Percentiles rank a stretch among this genome's conserved stretches.
Conservation (phyloP, 1,284 basidiomycete genomes). For the Cryptococcus sp. region DNA sequence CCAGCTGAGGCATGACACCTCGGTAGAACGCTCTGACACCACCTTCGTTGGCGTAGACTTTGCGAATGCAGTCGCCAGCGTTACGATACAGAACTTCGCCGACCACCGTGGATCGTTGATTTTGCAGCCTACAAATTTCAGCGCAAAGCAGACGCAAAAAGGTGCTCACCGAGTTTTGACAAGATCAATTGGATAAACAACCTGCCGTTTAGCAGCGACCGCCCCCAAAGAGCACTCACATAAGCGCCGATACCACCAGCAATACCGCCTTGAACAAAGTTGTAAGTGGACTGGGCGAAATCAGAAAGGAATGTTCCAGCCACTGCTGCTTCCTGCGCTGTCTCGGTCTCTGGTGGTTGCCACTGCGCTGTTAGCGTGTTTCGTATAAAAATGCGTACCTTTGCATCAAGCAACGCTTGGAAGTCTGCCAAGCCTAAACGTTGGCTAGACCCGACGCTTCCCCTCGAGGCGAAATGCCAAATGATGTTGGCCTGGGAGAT, state of each 20-base stretch:
- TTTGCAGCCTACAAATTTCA: conserved; percentile 69
- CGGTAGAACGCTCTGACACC: conserved; percentile 91
- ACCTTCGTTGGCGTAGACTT: conserved; percentile 93
- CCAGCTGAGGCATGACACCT: conserved; percentile 89
- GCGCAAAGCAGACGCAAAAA: too few relatives aligned
- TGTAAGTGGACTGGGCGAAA: conserved; percentile 71
- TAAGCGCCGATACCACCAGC: conserved; percentile 74
- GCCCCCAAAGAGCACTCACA: conserved; percentile 55
- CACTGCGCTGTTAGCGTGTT: conserved; percentile 16
- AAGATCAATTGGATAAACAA: conserved; percentile 65
- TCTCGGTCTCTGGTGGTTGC: conserved; percentile 37
- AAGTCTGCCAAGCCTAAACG: conserved; percentile 83
- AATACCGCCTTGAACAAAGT: conserved; percentile 85
- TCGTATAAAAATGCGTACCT: conserved; percentile 20
- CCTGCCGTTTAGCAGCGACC: conserved; percentile 11
- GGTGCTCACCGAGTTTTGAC: conserved; percentile 64
- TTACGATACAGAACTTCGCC: conserved; percentile 94
- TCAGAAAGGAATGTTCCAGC: conserved; percentile 29
- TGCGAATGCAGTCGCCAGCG: conserved; percentile 88
- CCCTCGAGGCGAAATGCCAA: conserved; percentile 91
- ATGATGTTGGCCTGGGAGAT: conserved; percentile 82
- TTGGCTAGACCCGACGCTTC: conserved; percentile 58
- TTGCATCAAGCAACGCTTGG: conserved; percentile 75
- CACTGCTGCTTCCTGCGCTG: conserved; percentile 15
- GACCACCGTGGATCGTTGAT: conserved; percentile 91